phyloP scores from a whole-genome alignment of 75 land plant genomes.

The Azolla pinnata region DNA sequence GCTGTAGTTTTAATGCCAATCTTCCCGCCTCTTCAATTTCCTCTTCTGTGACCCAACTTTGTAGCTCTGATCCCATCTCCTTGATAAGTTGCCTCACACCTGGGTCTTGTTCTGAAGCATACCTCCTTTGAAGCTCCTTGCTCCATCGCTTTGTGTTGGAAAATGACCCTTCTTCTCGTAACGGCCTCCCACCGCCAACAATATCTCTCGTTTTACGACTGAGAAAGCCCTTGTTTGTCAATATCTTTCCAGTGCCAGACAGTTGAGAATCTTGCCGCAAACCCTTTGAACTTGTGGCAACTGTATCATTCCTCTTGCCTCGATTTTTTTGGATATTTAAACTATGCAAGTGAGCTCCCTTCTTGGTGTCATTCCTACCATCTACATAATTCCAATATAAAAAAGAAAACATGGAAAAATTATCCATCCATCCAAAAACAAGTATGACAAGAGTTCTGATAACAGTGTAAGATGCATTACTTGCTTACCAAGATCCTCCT shows the following conservation, averaged over 20 bases:
- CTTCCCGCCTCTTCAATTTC: conserved; percentile 39
- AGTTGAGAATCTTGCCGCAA: background rate
- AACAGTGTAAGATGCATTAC: too few species aligned
- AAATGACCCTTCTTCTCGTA: background rate
- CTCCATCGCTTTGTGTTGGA: conserved; percentile 74
- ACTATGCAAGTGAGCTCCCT: too few species aligned
- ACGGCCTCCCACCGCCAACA: conserved; percentile 4
- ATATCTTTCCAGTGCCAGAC: background rate
- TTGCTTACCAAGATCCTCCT: too few species aligned
- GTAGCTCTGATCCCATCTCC: conserved; percentile 75
- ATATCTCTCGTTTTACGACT: background rate
- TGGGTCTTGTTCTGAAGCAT: conserved; percentile 65
- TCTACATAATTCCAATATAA: too few species aligned
- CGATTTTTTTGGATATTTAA: too few species aligned
- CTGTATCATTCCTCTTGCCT: too few species aligned
- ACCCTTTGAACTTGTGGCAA: background rate
- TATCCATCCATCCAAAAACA: too few species aligned
- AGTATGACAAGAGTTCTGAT: too few species aligned
- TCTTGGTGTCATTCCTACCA: too few species aligned
- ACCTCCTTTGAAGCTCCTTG: conserved; percentile 52
- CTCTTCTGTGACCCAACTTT: conserved; percentile 75
- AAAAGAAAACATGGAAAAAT: too few species aligned
- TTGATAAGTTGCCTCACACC: conserved; percentile 53
- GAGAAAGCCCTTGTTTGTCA: background rate
- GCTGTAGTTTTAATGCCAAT: conserved; percentile 29